phyloP scores from a whole-genome alignment of 768 basidiomycete species.

The Mycena rosella region DNA sequence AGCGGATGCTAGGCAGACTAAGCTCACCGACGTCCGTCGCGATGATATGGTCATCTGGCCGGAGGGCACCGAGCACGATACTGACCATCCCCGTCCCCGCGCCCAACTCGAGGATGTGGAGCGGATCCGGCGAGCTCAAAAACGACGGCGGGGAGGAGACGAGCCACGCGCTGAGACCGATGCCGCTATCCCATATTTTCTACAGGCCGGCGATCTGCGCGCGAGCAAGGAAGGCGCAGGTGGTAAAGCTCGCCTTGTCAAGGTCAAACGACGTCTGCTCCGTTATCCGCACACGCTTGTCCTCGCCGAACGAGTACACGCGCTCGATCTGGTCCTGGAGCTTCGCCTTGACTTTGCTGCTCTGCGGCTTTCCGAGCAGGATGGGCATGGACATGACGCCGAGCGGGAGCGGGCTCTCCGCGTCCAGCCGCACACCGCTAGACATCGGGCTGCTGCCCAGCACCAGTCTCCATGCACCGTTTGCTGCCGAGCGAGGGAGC shows the following conservation, averaged over 20 bases:
- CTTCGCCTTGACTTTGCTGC: conserved; percentile 42
- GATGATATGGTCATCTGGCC: conserved; percentile 60
- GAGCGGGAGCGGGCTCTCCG: conserved; percentile 61
- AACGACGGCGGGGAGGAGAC: conserved; percentile 38
- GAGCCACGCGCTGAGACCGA: conserved; percentile 88
- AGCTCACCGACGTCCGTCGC: conserved; percentile 82
- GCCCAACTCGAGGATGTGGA: conserved; percentile 59
- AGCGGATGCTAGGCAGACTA: background rate
- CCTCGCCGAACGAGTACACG: conserved; percentile 53
- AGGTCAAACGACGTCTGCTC: conserved; percentile 94
- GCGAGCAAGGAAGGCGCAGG: conserved; percentile 28
- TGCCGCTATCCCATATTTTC: conserved; percentile 98
- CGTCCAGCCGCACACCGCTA: conserved; percentile 52
- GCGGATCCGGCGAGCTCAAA: conserved; percentile 9
- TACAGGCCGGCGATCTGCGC: conserved; percentile 53
- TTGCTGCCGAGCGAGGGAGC: conserved; percentile 64
- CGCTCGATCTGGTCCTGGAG: conserved; percentile 82
- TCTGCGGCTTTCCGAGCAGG: conserved; percentile 47
- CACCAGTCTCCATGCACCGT: conserved; percentile 73
- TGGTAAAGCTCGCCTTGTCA: conserved; percentile 79
- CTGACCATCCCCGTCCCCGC: conserved; percentile 90
- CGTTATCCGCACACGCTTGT: conserved; percentile 60
- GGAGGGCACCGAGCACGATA: conserved; percentile 70
- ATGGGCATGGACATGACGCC: conserved; percentile 81
- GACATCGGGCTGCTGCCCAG: conserved; percentile 47